These are phyloP conservation scores for Bretziella fagacearum DNA, from an alignment of 2,329 filamentous ascomycete genomes.

Conservation along the genomic window DNA sequence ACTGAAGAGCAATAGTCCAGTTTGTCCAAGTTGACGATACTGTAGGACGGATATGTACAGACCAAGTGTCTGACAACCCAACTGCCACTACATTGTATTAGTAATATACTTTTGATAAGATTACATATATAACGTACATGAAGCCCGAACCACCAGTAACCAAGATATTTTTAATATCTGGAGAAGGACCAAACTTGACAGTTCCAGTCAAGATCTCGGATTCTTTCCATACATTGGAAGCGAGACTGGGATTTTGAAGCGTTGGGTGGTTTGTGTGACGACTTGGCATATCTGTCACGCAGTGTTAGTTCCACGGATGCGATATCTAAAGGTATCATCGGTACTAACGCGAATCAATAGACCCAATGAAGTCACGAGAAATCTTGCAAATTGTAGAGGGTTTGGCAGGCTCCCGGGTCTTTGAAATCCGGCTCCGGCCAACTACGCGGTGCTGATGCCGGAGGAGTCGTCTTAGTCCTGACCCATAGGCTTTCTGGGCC, in stretches of 20 bases:
- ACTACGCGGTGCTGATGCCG: not conserved
- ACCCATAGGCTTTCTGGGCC: no score
- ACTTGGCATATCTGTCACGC: no score
- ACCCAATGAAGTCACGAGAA: no score
- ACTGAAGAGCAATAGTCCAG: constrained; percentile 67
- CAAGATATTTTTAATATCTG: constrained; percentile 63
- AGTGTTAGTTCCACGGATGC: not conserved
- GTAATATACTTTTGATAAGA: constrained; percentile 11
- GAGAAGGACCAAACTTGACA: constrained; percentile 51
- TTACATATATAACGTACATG: constrained; percentile 40
- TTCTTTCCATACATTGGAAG: constrained; percentile 50
- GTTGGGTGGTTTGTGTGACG: not conserved
- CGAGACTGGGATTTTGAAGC: not conserved
- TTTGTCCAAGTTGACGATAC: constrained; percentile 70
- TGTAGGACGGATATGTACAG: constrained; percentile 58
- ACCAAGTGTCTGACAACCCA: constrained; percentile 69
- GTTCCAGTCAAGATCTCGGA: constrained; percentile 53
- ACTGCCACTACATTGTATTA: constrained; percentile 41
- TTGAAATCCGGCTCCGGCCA: not conserved
- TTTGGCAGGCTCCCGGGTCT: not conserved
- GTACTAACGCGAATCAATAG: no score
- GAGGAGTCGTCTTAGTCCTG: not conserved
- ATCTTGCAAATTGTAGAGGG: no score
- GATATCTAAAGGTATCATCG: no score
- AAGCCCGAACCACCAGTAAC: constrained; percentile 73